Evolutionary conservation across 2,329 filamentous ascomycete species (phyloP).

Genomic region (Diaporthe citriasiana): DNA sequence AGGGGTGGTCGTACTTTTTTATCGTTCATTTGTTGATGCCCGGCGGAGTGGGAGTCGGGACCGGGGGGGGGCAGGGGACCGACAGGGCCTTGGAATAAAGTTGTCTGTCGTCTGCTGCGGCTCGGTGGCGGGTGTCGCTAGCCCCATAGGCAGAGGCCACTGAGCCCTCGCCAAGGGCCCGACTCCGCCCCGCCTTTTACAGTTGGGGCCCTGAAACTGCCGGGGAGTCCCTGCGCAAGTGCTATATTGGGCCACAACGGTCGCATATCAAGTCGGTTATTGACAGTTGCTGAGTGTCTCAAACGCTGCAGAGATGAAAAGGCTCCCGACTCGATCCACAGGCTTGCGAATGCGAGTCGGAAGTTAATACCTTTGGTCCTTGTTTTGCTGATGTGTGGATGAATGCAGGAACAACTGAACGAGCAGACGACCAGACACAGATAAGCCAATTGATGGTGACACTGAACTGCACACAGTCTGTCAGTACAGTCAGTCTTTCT

Average conservation of each 20-base stretch:
- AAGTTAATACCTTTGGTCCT: background rate
- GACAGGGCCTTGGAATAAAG: slow-evolving; percentile 27
- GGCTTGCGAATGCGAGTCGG: slow-evolving; percentile 11
- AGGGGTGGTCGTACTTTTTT: background rate
- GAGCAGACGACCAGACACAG: background rate
- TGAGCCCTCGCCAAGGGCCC: slow-evolving; percentile 5
- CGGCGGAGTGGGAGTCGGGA: background rate
- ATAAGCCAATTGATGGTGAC: background rate
- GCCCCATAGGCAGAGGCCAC: background rate
- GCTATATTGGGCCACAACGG: slow-evolving; percentile 7
- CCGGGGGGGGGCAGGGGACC: background rate
- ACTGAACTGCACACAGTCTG: no score
- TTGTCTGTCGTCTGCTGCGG: slow-evolving; percentile 22
- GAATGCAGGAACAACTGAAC: background rate
- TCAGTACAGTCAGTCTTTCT: no score
- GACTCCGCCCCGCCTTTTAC: slow-evolving; percentile 38
- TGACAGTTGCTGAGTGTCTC: background rate
- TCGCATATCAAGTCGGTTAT: slow-evolving; percentile 4
- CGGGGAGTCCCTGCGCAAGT: slow-evolving; percentile 1
- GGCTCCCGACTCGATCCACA: slow-evolving; percentile 7
- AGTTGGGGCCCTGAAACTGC: slow-evolving; percentile 33
- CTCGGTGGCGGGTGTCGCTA: slow-evolving; percentile 18
- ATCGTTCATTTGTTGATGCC: slow-evolving; percentile 23
- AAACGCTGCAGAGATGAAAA: slow-evolving; percentile 29
- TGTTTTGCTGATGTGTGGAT: background rate